Conservation (phyloP, 2,329 filamentous ascomycete genomes). For the Trichophyton mentagrophytes region DNA sequence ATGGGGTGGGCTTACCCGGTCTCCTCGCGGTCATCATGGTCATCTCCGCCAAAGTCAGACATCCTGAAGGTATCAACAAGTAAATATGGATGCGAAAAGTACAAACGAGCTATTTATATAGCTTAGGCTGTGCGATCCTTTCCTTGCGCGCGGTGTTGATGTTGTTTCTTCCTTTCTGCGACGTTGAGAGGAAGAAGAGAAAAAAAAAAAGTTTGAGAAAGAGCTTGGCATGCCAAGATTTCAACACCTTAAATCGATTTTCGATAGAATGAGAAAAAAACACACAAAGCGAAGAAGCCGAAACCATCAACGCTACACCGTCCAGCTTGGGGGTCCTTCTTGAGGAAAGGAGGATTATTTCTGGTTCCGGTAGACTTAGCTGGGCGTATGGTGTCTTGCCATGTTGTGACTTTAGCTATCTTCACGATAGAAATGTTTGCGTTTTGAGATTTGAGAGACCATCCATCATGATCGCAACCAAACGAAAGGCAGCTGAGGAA, state of each 20-base stretch:
- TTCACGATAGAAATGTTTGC: background rate
- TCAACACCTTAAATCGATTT: background rate
- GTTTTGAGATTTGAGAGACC: background rate
- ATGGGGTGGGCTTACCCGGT: slow-evolving; percentile 38
- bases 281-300: background rate
- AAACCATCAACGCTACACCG: background rate
- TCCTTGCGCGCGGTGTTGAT: background rate
- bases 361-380: too few relatives aligned
- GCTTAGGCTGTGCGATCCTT: background rate
- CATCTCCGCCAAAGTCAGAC: slow-evolving; percentile 63
- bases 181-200: background rate
- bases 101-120: background rate
- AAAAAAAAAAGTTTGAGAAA: background rate
- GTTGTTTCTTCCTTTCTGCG: background rate
- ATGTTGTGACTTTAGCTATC: background rate
- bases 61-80: slow-evolving; percentile 31
- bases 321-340: background rate
- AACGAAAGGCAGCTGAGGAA: slow-evolving; percentile 24
- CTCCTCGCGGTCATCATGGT: slow-evolving; percentile 48
- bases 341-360: background rate
- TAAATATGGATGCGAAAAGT: slow-evolving; percentile 4
- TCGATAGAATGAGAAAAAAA: background rate
- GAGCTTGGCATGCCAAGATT: slow-evolving; percentile 8
- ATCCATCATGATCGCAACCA: slow-evolving; percentile 13
- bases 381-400: background rate